Percentiles rank a stretch among this genome's conserved stretches.
phyloP scores from a whole-genome alignment of 177 flowering plant genomes.

The Vitis hybrid region DNA sequence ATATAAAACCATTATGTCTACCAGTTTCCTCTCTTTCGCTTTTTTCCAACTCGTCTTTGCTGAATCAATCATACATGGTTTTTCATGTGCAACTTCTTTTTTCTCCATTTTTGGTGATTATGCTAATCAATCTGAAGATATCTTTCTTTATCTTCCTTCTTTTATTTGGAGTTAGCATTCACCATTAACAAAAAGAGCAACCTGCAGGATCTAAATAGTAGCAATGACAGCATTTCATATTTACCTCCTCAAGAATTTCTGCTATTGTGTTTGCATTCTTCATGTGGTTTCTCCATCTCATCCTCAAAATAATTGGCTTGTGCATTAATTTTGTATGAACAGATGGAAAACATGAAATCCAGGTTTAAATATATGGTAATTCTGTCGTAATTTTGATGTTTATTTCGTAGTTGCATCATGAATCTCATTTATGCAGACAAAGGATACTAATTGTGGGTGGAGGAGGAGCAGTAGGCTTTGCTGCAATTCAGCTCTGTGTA shows the following conservation, averaged over 20 bases:
- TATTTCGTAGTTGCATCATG: neutral
- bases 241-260: neutral
- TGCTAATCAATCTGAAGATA: too few relatives aligned
- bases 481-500: conserved; percentile 90
- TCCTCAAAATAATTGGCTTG: neutral
- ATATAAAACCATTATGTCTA: too few relatives aligned
- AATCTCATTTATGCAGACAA: conserved; percentile 44
- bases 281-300: neutral
- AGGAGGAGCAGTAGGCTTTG: conserved; percentile 94
- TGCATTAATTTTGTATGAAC: neutral
- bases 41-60: too few relatives aligned
- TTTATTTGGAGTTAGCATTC: neutral
- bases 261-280: neutral
- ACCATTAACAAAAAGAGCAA: neutral
- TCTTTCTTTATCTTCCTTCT: too few relatives aligned
- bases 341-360: neutral
- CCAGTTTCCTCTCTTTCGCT: too few relatives aligned
- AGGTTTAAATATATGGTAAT: neutral
- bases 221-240: conserved; percentile 1
- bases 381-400: too few relatives aligned
- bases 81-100: too few relatives aligned
- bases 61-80: too few relatives aligned
- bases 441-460: conserved; percentile 85
- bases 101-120: too few relatives aligned
- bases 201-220: neutral